phyloP scores from a whole-genome alignment of 2,329 filamentous ascomycete genomes.

The Fonsecaea pugnacius region DNA sequence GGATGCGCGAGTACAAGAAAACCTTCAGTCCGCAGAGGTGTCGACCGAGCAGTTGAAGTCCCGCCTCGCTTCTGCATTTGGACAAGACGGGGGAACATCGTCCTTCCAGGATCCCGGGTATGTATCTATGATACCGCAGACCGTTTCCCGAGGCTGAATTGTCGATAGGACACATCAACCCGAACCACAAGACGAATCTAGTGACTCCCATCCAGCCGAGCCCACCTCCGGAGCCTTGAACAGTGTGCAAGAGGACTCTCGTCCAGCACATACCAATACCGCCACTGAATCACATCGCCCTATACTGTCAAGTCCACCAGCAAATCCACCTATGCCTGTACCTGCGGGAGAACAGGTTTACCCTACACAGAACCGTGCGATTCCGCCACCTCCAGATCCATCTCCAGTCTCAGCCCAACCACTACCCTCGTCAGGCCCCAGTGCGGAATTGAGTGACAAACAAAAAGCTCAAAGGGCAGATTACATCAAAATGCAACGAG shows the following conservation, averaged over 20 bases:
- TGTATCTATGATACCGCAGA: not conserved
- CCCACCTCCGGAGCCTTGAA: conserved; percentile 33
- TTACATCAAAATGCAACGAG: conserved; percentile 54
- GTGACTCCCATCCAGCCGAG: conserved; percentile 29
- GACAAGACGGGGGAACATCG: conserved; percentile 12
- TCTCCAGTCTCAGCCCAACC: conserved; percentile 14
- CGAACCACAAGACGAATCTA: not conserved
- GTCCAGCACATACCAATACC: not conserved
- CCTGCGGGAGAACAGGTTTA: conserved; percentile 8
- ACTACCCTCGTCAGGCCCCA: not conserved
- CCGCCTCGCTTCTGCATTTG: conserved; percentile 55
- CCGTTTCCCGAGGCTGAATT: not conserved
- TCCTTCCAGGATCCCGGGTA: conserved; percentile 14
- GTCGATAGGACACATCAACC: not conserved
- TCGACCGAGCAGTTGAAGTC: conserved; percentile 68
- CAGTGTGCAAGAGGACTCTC: conserved; percentile 26
- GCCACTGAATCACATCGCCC: not conserved
- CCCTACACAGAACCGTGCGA: conserved; percentile 1
- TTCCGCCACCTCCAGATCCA: not conserved
- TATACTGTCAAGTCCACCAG: not conserved
- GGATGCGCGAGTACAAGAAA: conserved; percentile 77
- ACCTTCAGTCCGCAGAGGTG: conserved; percentile 64
- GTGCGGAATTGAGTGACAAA: conserved; percentile 13
- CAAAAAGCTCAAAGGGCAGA: conserved; percentile 35
- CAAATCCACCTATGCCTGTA: not conserved